Base-by-base conservation (phyloP, 2,329 filamentous ascomycete species). In the Aspergillus clavatus region DNA sequence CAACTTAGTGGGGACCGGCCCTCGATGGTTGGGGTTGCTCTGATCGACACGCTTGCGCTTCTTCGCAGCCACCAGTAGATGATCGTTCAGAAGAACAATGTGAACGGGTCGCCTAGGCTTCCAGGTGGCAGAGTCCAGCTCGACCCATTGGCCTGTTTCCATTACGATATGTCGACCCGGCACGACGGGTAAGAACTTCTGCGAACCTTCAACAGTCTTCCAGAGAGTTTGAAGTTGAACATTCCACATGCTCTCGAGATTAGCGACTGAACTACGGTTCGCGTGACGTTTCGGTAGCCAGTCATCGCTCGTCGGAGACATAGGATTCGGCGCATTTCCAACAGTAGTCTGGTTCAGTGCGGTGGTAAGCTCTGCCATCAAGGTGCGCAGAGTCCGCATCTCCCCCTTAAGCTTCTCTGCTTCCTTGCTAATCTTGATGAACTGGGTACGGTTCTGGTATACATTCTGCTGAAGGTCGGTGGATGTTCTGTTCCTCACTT, bases 401-500 rank as follows among this genome's bases (percentile, higher is more conserved):
- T 98, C 93, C 44, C 82, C 82, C 71, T 97, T 97, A 46, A 98
- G 81, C 72, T 95, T 96, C 70, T 98, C 93, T 2, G 94, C 93
- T 72, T 98, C 93, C 70, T 97, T 96, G 65, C 90, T 96, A 68
- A 98, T 97, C 69, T 95, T 95, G 75, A 98, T 97, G 63, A 98
- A 98, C 61, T 97, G 93, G 0, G 89, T 95, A 39, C 93, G 83
- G 68, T 98, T 98, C 67, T 96, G 90, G 69, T 95, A 91, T 40
- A 98, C 86, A 69, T 90, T 97, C 62, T 94, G 88, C 68, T 97
- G 91, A 18, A 98, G 76, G 57, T 97, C 90, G 39, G 82, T 78
- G 4, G 86, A 84, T 7, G 89, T 89, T 45, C 87, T 81, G 54
- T 79, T 79, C 68, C 91, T 91, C 45, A 93, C 76, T 57, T 84